A percentile compares a stretch with the other conserved stretches of the same genome.
phyloP scores from a whole-genome alignment of 371 early-diverging fungal genomes.

The Mortierella sp. region DNA sequence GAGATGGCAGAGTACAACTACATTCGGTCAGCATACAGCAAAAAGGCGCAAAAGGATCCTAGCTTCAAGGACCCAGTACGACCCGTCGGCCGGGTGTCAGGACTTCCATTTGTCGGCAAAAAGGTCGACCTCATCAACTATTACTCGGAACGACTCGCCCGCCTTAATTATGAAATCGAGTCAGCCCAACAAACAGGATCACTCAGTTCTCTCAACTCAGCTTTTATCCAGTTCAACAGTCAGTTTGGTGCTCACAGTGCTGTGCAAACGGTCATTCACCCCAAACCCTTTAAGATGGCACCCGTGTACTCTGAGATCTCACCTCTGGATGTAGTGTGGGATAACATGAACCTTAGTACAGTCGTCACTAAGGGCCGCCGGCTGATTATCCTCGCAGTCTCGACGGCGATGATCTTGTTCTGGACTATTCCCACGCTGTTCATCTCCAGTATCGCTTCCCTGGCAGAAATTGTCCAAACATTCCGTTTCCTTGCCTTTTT shows the following conservation, averaged over 20 bases:
- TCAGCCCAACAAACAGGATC: conserved; percentile 50
- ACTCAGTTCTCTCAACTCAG: conserved; percentile 67
- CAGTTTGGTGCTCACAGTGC: conserved; percentile 90
- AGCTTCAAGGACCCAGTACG: conserved; percentile 51
- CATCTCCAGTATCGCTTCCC: conserved; percentile 73
- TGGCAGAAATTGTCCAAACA: conserved; percentile 37
- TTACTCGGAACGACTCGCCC: conserved; percentile 66
- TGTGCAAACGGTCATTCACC: conserved; percentile 77
- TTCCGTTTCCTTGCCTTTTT: conserved; percentile 61
- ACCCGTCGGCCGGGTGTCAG: conserved; percentile 71
- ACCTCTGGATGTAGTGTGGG: conserved; percentile 88
- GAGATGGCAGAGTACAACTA: conserved; percentile 53
- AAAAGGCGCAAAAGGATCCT: conserved; percentile 18
- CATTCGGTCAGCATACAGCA: conserved; percentile 42
- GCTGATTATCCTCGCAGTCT: conserved; percentile 63
- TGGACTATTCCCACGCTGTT: conserved; percentile 82
- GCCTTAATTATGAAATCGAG: conserved; percentile 69
- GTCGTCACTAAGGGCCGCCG: conserved; percentile 71
- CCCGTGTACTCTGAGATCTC: conserved; percentile 76
- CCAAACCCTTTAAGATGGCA: conserved; percentile 77
- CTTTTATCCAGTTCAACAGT: conserved; percentile 86
- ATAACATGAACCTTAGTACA: conserved; percentile 77
- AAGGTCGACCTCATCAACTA: conserved; percentile 81
- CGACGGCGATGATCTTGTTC: conserved; percentile 73
- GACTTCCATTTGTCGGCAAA: conserved; percentile 66